Conservation (phyloP, 2,329 filamentous ascomycete genomes). For the Ilyonectria mors-panacis region DNA sequence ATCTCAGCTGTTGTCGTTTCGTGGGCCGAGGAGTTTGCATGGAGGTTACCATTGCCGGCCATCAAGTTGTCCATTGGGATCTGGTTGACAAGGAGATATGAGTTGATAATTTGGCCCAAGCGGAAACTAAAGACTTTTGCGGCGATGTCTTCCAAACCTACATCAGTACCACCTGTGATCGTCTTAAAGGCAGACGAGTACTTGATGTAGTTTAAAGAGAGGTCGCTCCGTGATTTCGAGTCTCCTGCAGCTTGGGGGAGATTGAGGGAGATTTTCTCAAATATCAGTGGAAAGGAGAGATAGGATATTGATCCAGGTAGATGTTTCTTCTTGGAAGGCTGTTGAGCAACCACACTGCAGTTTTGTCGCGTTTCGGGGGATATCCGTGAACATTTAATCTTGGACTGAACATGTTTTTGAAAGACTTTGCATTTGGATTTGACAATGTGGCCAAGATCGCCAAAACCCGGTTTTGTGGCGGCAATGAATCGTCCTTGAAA, state of each 20-base stretch:
- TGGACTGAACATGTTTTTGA: constrained; percentile 30
- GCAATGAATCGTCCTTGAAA: background rate
- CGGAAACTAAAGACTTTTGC: background rate
- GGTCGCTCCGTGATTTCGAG: background rate
- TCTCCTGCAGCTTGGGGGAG: background rate
- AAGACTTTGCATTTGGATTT: constrained; percentile 5
- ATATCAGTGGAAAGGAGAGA: background rate
- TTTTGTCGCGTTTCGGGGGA: background rate
- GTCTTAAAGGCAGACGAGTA: background rate
- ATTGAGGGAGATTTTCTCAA: background rate
- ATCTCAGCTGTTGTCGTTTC: background rate
- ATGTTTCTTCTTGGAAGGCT: background rate
- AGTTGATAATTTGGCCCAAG: background rate
- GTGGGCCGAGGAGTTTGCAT: background rate
- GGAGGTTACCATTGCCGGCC: background rate
- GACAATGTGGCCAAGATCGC: background rate
- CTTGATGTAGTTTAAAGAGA: background rate
- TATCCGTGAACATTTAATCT: constrained; percentile 11
- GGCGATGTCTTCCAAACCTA: background rate
- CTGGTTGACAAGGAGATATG: background rate
- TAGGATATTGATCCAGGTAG: background rate
- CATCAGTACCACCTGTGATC: background rate
- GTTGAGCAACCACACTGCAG: constrained; percentile 25
- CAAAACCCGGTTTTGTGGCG: background rate
- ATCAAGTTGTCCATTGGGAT: background rate